Evolutionary conservation across 768 basidiomycete species (phyloP).

Genomic region (Termitomyces sp.): DNA sequence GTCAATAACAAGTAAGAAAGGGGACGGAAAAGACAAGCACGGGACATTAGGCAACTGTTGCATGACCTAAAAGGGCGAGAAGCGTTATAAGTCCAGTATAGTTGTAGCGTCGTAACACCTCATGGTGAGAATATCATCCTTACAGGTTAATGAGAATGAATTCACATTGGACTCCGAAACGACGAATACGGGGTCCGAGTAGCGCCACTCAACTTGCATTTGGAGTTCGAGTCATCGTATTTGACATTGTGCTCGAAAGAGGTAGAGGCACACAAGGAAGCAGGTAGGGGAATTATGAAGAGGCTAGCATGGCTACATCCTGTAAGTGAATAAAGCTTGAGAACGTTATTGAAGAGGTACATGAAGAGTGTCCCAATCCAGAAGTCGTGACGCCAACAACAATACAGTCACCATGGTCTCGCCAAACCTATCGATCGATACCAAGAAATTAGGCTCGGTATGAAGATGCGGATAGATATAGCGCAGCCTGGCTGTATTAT

Average conservation of each 20-base stretch:
- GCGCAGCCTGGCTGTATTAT: neutral
- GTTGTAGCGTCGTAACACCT: neutral
- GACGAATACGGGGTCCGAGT: neutral
- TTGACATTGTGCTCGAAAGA: neutral
- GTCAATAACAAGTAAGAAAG: neutral
- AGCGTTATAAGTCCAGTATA: neutral
- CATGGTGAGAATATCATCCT: neutral
- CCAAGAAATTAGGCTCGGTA: neutral
- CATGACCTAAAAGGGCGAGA: neutral
- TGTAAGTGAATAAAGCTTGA: neutral
- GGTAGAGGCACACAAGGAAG: neutral
- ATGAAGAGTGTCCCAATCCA: neutral
- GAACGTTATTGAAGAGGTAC: neutral
- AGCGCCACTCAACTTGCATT: neutral
- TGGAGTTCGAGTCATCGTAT: neutral
- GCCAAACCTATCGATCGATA: neutral
- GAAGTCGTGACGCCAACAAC: neutral
- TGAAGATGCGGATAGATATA: neutral
- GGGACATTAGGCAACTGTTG: neutral
- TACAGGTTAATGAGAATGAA: neutral
- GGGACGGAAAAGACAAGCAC: neutral
- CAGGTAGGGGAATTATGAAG: neutral
- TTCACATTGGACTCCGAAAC: neutral
- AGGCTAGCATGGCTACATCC: neutral
- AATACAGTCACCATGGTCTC: slow-evolving; percentile 5